Conservation (phyloP, 352 stramenopile genomes). For the Pythium aphanidermatum region DNA sequence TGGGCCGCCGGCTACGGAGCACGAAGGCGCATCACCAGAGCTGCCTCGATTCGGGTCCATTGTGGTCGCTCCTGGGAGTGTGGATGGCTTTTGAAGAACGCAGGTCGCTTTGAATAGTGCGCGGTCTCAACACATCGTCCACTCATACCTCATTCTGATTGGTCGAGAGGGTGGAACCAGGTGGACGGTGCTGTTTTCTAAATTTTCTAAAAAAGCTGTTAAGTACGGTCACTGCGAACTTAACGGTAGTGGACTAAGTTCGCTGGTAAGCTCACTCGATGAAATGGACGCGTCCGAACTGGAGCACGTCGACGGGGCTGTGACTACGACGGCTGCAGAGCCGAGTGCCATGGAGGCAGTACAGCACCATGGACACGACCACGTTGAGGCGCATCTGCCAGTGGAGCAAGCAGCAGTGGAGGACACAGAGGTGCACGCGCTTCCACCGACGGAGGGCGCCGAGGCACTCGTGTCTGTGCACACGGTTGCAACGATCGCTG, state of each 20-base stretch:
- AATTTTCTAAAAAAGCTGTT: not conserved
- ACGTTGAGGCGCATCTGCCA: not conserved
- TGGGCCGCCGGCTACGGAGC: conserved; percentile 26
- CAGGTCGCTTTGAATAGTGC: conserved; percentile 8
- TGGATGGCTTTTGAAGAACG: conserved; percentile 20
- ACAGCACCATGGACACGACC: too few species aligned
- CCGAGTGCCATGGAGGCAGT: too few species aligned
- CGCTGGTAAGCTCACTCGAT: too few species aligned
- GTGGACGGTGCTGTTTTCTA: not conserved
- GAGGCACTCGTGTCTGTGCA: not conserved
- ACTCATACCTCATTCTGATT: conserved; percentile 13
- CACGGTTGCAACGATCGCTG: not conserved
- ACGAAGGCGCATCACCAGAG: conserved; percentile 20
- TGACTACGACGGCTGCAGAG: too few species aligned
- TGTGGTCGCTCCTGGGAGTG: not conserved
- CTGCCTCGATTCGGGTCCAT: conserved; percentile 19
- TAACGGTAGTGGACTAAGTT: too few species aligned
- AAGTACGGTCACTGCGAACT: not conserved
- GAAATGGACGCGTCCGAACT: too few species aligned
- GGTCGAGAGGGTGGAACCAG: conserved; percentile 2
- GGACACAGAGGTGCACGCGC: too few species aligned
- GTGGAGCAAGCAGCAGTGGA: conserved; percentile 3
- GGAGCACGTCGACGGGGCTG: too few species aligned
- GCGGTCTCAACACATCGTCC: not conserved
- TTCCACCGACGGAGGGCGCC: not conserved